phyloP scores from a whole-genome alignment of 2,329 filamentous ascomycete genomes.

The Didymella arachidicola region DNA sequence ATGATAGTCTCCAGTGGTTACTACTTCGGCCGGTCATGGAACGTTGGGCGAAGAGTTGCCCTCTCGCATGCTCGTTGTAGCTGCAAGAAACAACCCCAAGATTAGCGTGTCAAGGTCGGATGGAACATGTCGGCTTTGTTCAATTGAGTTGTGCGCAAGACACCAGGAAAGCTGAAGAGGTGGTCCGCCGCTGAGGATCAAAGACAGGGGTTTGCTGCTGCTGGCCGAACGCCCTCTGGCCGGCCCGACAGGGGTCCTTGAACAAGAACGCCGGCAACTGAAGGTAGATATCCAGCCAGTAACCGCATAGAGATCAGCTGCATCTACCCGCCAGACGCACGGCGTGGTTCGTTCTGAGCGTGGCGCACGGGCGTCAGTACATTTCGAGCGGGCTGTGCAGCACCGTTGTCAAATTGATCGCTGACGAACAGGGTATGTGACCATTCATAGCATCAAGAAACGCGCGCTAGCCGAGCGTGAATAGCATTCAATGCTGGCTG shows the following conservation, averaged over 20 bases:
- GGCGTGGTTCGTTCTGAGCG: slow-evolving; percentile 34
- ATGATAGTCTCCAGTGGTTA: slow-evolving; percentile 28
- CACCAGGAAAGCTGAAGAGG: slow-evolving; percentile 24
- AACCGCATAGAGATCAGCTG: slow-evolving; percentile 38
- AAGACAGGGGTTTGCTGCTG: slow-evolving; percentile 25
- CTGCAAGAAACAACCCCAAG: neutral
- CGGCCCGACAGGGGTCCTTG: slow-evolving; percentile 30
- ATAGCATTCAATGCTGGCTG: slow-evolving; percentile 42
- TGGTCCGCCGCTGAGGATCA: slow-evolving; percentile 24
- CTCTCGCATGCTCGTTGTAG: neutral
- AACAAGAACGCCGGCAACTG: slow-evolving; percentile 29
- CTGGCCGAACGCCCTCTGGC: slow-evolving; percentile 37
- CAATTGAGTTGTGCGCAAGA: neutral
- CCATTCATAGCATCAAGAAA: slow-evolving; percentile 29
- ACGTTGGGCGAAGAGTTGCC: slow-evolving; percentile 9
- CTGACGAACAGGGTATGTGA: slow-evolving; percentile 32
- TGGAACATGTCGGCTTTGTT: slow-evolving; percentile 6
- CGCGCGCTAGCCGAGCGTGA: slow-evolving; percentile 34
- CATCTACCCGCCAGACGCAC: slow-evolving; percentile 38
- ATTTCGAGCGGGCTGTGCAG: slow-evolving; percentile 44
- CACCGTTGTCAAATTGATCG: slow-evolving; percentile 37
- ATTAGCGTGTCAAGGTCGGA: slow-evolving; percentile 11
- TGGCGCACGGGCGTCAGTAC: slow-evolving; percentile 42
- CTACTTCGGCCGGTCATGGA: slow-evolving; percentile 29
- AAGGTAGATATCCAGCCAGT: slow-evolving; percentile 30